Evolutionary conservation across 2,329 filamentous ascomycete species (phyloP).

Genomic region (Botrytis sinoallii): DNA sequence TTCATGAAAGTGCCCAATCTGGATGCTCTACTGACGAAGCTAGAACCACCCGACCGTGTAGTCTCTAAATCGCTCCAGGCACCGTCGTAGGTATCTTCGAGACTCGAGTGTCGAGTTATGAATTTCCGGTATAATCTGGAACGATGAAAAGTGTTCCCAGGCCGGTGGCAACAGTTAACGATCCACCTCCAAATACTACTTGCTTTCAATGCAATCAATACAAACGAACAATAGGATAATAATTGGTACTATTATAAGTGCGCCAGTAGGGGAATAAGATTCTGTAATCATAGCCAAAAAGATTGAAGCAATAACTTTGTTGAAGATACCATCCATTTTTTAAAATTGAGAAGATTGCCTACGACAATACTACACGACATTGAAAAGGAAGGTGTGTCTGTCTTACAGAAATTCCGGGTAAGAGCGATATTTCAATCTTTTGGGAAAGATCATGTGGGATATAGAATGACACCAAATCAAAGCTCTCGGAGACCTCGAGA

Average conservation of each 20-base stretch:
- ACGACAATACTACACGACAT: background rate
- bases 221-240: slow-evolving; percentile 39
- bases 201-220: slow-evolving; percentile 36
- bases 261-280: slow-evolving; percentile 42
- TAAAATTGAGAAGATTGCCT: background rate
- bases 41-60: slow-evolving; percentile 30
- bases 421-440: background rate
- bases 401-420: background rate
- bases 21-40: slow-evolving; percentile 23
- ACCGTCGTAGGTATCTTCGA: slow-evolving; percentile 37
- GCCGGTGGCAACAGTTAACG: slow-evolving; percentile 25
- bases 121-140: slow-evolving; percentile 27
- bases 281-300: slow-evolving; percentile 40
- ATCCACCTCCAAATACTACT: slow-evolving; percentile 29
- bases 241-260: slow-evolving; percentile 47
- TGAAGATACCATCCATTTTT: slow-evolving; percentile 20
- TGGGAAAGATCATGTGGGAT: background rate
- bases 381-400: background rate
- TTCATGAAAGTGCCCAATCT: slow-evolving; percentile 32
- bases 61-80: slow-evolving; percentile 40
- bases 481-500: background rate
- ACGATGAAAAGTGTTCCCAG: slow-evolving; percentile 24
- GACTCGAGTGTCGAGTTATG: slow-evolving; percentile 3
- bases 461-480: no score
- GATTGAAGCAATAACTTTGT: slow-evolving; percentile 26